A percentile compares a stretch with the other conserved stretches of the same genome.
Evolutionary conservation across 169 alveolate species (phyloP).

Genomic region (Eimeria maxima): DNA sequence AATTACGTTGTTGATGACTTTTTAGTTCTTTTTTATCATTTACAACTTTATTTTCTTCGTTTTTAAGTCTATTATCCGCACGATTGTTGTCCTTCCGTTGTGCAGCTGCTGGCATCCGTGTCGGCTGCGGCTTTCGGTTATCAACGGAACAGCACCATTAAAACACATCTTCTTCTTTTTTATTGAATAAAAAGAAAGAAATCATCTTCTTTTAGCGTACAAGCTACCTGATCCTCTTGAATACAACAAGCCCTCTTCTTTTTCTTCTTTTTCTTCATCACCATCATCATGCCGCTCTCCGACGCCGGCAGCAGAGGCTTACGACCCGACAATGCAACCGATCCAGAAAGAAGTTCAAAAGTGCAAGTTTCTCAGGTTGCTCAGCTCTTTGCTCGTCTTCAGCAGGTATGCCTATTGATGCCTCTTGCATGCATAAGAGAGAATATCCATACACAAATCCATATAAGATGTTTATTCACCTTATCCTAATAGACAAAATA

Average conservation of each 20-base stretch:
- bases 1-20: background rate
- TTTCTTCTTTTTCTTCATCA: no score
- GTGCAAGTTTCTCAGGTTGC: conserved; percentile 66
- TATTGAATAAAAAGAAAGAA: background rate
- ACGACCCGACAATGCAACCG: background rate
- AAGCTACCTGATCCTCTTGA: background rate
- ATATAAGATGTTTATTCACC: no score
- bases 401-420: conserved; percentile 64
- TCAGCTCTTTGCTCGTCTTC: conserved; percentile 82
- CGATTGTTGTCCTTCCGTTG: background rate
- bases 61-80: background rate
- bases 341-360: background rate
- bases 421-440: background rate
- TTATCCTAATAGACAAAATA: no score
- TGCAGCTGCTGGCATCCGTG: background rate
- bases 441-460: no score
- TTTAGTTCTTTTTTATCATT: background rate
- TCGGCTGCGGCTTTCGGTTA: conserved; percentile 58
- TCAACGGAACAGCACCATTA: background rate
- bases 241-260: no score
- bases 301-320: conserved; percentile 40
- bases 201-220: background rate
- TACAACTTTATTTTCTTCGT: background rate
- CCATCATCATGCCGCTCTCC: conserved; percentile 8
- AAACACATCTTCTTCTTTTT: background rate